phyloP scores from a whole-genome alignment of 2,329 filamentous ascomycete genomes.

The Sordariomycetes sp. region DNA sequence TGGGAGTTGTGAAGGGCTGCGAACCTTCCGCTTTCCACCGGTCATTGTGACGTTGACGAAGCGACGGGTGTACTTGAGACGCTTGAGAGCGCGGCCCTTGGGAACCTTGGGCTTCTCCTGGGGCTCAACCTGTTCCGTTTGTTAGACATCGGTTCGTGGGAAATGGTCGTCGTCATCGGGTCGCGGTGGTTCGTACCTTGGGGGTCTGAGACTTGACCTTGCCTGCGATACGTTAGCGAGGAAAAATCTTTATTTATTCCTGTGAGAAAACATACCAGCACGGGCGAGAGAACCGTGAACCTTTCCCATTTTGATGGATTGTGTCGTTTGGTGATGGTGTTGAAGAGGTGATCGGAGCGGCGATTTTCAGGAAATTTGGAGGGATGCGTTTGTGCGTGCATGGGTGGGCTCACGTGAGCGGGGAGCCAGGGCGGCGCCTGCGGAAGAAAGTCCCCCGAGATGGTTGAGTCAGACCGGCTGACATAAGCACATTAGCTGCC shows the following conservation, averaged over 20 bases:
- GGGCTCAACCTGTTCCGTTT: conserved; percentile 59
- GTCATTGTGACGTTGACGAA: conserved; percentile 98
- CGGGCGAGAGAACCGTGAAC: conserved; percentile 90
- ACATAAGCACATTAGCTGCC: too few species aligned
- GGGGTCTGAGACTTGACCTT: conserved; percentile 97
- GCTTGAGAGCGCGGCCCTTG: conserved; percentile 97
- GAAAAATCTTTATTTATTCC: conserved; percentile 5
- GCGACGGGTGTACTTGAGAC: conserved; percentile 89
- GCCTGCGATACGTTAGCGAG: conserved; percentile 57
- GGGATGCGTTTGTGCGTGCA: conserved; percentile 27
- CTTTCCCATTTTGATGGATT: conserved; percentile 68
- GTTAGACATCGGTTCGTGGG: conserved; percentile 13
- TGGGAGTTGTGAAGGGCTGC: too few species aligned
- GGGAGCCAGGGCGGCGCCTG: conserved; percentile 3
- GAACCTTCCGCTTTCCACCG: conserved; percentile 95
- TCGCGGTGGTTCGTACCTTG: conserved; percentile 53
- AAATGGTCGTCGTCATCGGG: conserved; percentile 4
- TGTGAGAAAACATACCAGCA: conserved; percentile 44
- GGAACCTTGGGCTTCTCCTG: conserved; percentile 96
- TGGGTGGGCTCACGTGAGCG: conserved; percentile 26
- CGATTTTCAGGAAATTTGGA: conserved; percentile 27
- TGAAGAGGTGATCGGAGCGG: conserved; percentile 9
- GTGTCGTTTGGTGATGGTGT: conserved; percentile 26
- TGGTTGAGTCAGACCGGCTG: conserved; percentile 2
- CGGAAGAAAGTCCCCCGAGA: background rate